Evolutionary conservation across 495 filamentous ascomycete species (phyloP).

Genomic region (Neurospora sp.): DNA sequence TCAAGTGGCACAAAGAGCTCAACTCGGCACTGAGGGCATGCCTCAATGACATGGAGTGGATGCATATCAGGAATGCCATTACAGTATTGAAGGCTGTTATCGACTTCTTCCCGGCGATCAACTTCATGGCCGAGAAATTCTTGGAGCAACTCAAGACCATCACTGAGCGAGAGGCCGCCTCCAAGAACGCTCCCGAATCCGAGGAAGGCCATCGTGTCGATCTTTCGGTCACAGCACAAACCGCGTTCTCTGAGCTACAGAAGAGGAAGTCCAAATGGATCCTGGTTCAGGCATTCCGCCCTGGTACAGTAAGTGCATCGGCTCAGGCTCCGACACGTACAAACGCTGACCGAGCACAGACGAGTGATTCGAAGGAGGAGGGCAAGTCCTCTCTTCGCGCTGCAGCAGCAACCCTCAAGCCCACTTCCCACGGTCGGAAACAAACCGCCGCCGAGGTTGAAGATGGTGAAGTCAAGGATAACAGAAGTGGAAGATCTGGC

Average conservation of each 20-base stretch:
- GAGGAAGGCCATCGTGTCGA: constrained; percentile 66
- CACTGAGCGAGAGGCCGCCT: constrained; percentile 57
- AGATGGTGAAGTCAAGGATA: constrained; percentile 71
- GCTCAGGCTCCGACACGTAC: constrained; percentile 12
- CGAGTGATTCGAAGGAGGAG: constrained; percentile 28
- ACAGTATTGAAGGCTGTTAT: constrained; percentile 74
- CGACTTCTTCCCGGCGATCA: constrained; percentile 74
- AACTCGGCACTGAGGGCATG: constrained; percentile 67
- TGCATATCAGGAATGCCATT: constrained; percentile 95
- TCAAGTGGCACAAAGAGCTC: constrained; percentile 81
- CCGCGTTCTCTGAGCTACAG: constrained; percentile 72
- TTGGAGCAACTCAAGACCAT: constrained; percentile 57
- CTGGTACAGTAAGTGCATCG: constrained; percentile 36
- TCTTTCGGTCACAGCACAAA: constrained; percentile 80
- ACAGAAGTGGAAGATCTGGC: constrained; percentile 27
- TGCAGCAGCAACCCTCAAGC: constrained; percentile 39
- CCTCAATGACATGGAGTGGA: constrained; percentile 76
- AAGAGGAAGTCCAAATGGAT: constrained; percentile 73
- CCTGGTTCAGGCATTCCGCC: constrained; percentile 67
- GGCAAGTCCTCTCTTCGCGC: constrained; percentile 25
- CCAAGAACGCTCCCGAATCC: constrained; percentile 49
- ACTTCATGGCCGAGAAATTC: constrained; percentile 73
- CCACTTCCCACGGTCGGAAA: constrained; percentile 19
- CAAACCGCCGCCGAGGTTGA: constrained; percentile 50
- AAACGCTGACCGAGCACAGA: constrained; percentile 22